Evolutionary conservation across 441 rosid species (phyloP), one percentile per base, ranked within the genome.

Genomic region (Jatropha multifida): DNA sequence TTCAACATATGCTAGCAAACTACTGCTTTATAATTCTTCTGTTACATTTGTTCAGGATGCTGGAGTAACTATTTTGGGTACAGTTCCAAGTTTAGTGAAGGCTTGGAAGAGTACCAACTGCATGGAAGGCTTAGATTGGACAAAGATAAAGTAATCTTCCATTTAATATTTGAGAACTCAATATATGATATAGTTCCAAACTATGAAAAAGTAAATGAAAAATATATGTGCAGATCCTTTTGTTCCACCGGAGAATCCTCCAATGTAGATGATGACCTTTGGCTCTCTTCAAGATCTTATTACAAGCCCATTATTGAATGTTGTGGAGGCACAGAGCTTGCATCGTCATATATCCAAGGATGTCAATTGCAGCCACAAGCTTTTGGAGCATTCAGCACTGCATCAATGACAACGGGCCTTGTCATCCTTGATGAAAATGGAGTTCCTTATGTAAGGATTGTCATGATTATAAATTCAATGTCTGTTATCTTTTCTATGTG

Each of bases 311-410:
- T 93, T 61, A 82, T 90, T 7, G 97, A 94, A 84, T 82, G 89
- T 60, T 94, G 98, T 80, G 98, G 99, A 70, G 99, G 97, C 79
- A 88, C 98, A 0, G 97, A 93, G 69, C 97, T 93, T 12, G 88
- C 94, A 71, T 92, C 97, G 23, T 77, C 91, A 11, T 94, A 92
- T 77, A 78, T 91, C 69, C 89, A 84, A 65, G 97, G 96, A 74
- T 82, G 88, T 60, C 82, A 61, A 4, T 83, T 89, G 77, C 94
- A 91, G 82, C 97, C 96, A 7, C 98, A 94, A 78, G 94, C 92
- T 73, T 94, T 94, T 77, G 97, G 97, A 68, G 83, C 97, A 26
- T 91, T 94, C 81, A 94, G 97, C 76, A 78, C 85, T 62, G 81
- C 93, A 9, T 79, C 94, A 54, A 87, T 94, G 96, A 76, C 99